phyloP scores from a whole-genome alignment of 352 stramenopile species.

The Globisporangium solare region DNA sequence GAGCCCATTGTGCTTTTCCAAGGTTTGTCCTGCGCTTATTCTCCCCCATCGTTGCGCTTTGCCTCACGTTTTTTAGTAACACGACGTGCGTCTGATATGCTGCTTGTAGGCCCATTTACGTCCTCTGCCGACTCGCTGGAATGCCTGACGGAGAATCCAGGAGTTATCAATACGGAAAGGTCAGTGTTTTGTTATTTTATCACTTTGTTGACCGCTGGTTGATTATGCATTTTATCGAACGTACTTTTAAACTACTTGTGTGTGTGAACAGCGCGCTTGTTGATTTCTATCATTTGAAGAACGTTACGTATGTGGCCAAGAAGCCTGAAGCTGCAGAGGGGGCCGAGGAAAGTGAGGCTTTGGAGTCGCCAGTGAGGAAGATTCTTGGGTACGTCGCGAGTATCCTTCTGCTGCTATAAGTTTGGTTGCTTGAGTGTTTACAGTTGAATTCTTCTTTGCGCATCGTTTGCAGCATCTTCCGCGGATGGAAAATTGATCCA shows the following conservation, averaged over 20 bases:
- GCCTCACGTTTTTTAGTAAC: background rate
- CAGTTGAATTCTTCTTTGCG: background rate
- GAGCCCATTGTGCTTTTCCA: slow-evolving; percentile 36
- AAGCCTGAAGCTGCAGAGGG: slow-evolving; percentile 14
- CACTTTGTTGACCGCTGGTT: background rate
- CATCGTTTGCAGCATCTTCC: slow-evolving; percentile 49
- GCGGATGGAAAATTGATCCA: slow-evolving; percentile 74
- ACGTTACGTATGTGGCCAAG: slow-evolving; percentile 44
- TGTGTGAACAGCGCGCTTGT: slow-evolving; percentile 34
- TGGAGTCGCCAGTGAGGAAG: slow-evolving; percentile 23
- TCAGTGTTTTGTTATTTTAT: slow-evolving; percentile 20
- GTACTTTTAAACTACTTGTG: too few species aligned
- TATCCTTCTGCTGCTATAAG: background rate
- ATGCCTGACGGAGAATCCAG: slow-evolving; percentile 41
- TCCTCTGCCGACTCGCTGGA: slow-evolving; percentile 19
- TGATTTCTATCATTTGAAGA: slow-evolving; percentile 55
- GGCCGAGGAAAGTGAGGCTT: background rate
- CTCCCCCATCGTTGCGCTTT: background rate
- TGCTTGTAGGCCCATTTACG: slow-evolving; percentile 32
- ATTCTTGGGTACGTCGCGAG: slow-evolving; percentile 43
- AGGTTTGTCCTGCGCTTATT: slow-evolving; percentile 16
- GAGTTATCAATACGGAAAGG: slow-evolving; percentile 38
- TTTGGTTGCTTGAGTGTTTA: background rate
- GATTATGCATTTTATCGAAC: too few species aligned
- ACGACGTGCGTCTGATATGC: too few species aligned